These are phyloP conservation scores for Ceratocystis cubensis DNA, from an alignment of 2,329 filamentous ascomycete genomes.

Conservation along the genomic window DNA sequence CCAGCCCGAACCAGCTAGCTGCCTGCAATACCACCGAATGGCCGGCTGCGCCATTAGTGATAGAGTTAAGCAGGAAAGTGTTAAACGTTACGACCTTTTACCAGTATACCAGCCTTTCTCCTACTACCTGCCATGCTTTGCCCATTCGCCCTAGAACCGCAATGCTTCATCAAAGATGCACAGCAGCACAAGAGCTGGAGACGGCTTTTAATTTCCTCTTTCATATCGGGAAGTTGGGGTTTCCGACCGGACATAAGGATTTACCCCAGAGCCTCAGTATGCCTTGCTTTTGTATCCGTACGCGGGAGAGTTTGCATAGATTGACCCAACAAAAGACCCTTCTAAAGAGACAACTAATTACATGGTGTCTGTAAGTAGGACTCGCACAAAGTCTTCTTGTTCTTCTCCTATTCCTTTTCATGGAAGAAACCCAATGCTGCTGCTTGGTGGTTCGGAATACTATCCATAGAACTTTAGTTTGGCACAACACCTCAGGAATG, in stretches of 20 bases:
- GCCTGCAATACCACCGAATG: background rate
- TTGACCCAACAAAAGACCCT: background rate
- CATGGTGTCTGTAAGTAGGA: no score
- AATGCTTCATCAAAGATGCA: background rate
- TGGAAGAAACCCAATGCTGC: background rate
- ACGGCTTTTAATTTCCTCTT: background rate
- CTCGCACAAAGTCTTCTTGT: background rate
- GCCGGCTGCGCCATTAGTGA: conserved; percentile 5
- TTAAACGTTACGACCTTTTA: background rate
- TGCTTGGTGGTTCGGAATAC: background rate
- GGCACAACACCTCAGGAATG: background rate
- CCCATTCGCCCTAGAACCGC: background rate
- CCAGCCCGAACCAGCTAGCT: background rate
- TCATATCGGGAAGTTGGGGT: background rate
- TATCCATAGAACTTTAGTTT: background rate
- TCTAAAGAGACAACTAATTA: background rate
- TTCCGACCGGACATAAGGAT: background rate
- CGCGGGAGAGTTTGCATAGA: background rate
- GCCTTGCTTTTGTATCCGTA: background rate
- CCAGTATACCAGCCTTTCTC: background rate
- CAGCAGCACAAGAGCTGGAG: background rate
- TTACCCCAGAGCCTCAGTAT: background rate
- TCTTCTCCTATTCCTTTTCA: background rate
- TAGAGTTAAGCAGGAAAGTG: background rate
- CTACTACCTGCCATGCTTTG: background rate